phyloP scores from a whole-genome alignment of 2,329 filamentous ascomycete species.

The Aspergillus costaricaensis region DNA sequence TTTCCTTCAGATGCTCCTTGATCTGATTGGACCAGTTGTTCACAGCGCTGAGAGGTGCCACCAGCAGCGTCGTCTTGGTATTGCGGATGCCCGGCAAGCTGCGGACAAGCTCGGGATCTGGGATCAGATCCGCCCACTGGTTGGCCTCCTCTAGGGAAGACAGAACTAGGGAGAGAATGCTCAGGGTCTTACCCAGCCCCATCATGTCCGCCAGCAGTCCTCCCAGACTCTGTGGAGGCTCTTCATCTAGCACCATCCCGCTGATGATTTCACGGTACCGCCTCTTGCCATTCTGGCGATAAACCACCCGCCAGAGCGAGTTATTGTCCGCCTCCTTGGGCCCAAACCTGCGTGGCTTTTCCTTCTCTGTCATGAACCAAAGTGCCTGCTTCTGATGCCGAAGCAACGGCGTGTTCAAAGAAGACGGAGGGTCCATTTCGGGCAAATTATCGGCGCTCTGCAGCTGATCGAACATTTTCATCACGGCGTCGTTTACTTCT shows the following conservation, averaged over 20 bases:
- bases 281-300: conserved; percentile 58
- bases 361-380: conserved; percentile 79
- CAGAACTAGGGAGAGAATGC: conserved; percentile 76
- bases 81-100: conserved; percentile 56
- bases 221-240: conserved; percentile 68
- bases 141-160: conserved; percentile 64
- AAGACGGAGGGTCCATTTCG: conserved; percentile 65
- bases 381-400: conserved; percentile 89
- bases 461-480: conserved; percentile 84
- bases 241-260: conserved; percentile 60
- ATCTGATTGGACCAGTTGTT: conserved; percentile 96
- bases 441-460: conserved; percentile 74
- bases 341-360: conserved; percentile 64
- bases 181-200: conserved; percentile 85
- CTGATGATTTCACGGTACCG: conserved; percentile 85
- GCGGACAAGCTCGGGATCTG: conserved; percentile 44
- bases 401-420: conserved; percentile 69
- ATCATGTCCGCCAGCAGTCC: conserved; percentile 84
- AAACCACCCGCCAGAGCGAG: conserved; percentile 74
- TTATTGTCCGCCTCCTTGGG: conserved; percentile 63
- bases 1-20: conserved; percentile 71
- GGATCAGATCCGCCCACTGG: conserved; percentile 60
- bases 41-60: conserved; percentile 87
- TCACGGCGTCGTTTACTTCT: conserved; percentile 81
- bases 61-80: conserved; percentile 75